Base-by-base conservation (phyloP, 305 asterid genomes). In the Fraxinus sp. region DNA sequence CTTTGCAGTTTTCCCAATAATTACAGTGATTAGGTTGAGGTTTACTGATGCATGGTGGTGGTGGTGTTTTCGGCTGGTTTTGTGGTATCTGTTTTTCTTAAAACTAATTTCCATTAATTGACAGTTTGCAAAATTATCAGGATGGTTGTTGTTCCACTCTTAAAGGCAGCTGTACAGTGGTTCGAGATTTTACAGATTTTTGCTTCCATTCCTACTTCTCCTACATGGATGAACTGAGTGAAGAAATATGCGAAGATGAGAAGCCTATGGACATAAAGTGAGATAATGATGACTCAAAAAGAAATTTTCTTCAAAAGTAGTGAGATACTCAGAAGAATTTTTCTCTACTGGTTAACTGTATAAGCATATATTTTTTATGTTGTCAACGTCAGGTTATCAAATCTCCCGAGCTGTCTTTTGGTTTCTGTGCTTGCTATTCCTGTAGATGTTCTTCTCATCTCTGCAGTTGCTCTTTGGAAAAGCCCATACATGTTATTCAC, bases 161-260 rank as follows among this genome's bases (percentile, higher is more conserved):
- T 35, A 88, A 88, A 83, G 86, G 93, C 84, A 89, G 97, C 86
- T 90, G 93, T 81, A 95, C 93, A 0, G 92, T 86, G 26, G 97
- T 94, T 9, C 85, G 91, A 26, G 97, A 94, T 83, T 92, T 95
- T 16, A 92, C 93, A 0, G 99, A 95, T 88, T 91, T 95, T 83
- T 95, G 99, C 89, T 95, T 92, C 89, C 97, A 95, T 76, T 94
- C 98, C 9, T 95, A 95, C 86, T 92, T 94, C 90, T 92, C 98
- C 84, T 94, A 81, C 88, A 93, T 95, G 98, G 95, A 95, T 81
- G 98, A 94, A 81, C 89, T 95, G 26, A 83, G 90, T 22, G 92
- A 87, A 85, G 95, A 91, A 70, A 86, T 90, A 79, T 86, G 76
- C 0, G 86, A 87, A 79, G 91, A 89, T 73, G 93, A 91, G 86